Conservation (phyloP, 495 filamentous ascomycete species). For the Neurospora tetrasperma region DNA sequence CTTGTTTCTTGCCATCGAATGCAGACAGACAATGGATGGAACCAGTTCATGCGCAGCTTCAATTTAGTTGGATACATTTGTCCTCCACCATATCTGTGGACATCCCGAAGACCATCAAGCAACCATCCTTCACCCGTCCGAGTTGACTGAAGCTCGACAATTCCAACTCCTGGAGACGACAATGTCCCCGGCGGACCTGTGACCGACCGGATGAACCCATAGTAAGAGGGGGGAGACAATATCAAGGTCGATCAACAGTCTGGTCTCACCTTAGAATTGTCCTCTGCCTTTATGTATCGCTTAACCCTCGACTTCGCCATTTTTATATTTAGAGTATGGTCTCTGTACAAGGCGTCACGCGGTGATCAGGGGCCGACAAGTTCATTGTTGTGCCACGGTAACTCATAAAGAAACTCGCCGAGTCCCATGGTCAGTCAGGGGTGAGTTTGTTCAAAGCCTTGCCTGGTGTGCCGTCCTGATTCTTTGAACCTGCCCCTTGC, state of each 20-base stretch:
- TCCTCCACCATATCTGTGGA: no score
- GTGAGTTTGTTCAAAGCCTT: background rate
- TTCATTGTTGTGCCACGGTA: background rate
- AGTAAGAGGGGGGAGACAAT: background rate
- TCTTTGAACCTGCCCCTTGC: background rate
- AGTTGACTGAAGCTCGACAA: background rate
- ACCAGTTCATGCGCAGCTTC: background rate
- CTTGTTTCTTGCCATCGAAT: background rate
- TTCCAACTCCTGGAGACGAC: background rate
- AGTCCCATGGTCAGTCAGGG: background rate
- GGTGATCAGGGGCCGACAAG: background rate
- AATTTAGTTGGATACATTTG: background rate
- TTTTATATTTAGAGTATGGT: background rate
- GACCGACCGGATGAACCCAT: background rate
- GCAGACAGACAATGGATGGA: background rate
- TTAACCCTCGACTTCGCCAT: background rate
- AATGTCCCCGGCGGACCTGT: background rate
- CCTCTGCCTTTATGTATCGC: background rate
- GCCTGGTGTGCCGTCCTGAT: background rate
- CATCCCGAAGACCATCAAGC: background rate
- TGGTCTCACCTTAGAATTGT: background rate
- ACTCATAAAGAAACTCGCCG: background rate
- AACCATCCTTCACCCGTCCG: background rate
- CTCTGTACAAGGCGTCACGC: accelerated
- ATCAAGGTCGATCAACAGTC: background rate